Evolutionary conservation across 768 basidiomycete species (phyloP), one percentile per base, ranked within the genome.

Genomic region (Kwoniella sp.): DNA sequence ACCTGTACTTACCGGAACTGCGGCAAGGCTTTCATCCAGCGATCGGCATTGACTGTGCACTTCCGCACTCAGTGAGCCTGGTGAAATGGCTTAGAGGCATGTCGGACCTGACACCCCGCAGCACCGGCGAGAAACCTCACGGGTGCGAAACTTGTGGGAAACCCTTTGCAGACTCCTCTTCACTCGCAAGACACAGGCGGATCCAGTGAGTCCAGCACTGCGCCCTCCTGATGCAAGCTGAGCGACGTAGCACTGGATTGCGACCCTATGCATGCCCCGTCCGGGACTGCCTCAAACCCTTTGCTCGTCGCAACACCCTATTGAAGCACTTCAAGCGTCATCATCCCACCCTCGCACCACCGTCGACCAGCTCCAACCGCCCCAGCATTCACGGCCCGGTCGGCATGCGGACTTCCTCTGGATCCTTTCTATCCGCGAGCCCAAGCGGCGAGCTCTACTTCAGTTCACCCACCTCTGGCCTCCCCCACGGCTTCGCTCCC

Each of bases 231-330:
- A 31, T 15, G 7, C 17, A n/a, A 34, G 26, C 12, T 59, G 36
- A 75, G n/a, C n/a, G n/a, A n/a, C n/a, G n/a, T n/a, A n/a, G 76
- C 55, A 76, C 73, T 12, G 76, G 76, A 26, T 65, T 67, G 41
- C 60, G 76, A 3, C 77, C 77, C 0, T 77, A 78, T 56, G 42
- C 45, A 11, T 78, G 77, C 59, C 32, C 52, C 9, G 60, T 62
- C 8, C 20, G 46, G 0, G 56, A 43, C 0, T 77, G 76, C 54
- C 49, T 41, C 14, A 65, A 69, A 52, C 57, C 59, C 1, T 76
- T 76, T 56, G 74, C 71, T 41, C 69, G 76, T 29, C 70, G 75
- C 46, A 75, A 75, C 57, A 78, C 76, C 7, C 69, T 74, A 43
- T 69, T 73, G 40, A 75, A 73, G 59, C 77, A 78, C 56, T 62